Conservation (phyloP, 352 stramenopile species). For the Pythium oligandrum region DNA sequence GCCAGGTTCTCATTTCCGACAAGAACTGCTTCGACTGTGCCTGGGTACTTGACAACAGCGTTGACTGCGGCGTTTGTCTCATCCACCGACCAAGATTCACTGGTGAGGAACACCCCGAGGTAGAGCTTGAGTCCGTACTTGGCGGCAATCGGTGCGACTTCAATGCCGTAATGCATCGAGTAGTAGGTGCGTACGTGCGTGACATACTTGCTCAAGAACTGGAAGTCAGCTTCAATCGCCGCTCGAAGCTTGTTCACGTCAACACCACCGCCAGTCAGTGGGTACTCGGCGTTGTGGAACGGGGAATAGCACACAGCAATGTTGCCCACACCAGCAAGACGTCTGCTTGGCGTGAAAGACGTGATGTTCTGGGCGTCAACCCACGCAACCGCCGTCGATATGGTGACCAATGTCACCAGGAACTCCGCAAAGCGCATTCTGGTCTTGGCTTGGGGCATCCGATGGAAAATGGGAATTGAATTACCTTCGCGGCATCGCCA, state of each 20-base stretch:
- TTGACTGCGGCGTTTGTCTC: constrained; percentile 37
- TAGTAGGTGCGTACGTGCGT: constrained; percentile 29
- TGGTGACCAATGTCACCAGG: no score
- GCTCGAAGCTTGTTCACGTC: constrained; percentile 6
- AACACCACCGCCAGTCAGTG: constrained; percentile 18
- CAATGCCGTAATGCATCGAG: constrained; percentile 21
- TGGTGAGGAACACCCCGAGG: constrained; percentile 48
- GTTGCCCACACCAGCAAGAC: constrained; percentile 4
- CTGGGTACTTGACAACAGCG: constrained; percentile 37
- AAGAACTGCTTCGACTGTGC: constrained; percentile 37
- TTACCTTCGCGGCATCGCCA: no score
- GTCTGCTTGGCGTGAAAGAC: no score
- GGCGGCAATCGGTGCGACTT: constrained; percentile 32
- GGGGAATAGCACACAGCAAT: constrained; percentile 49
- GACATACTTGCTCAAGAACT: constrained; percentile 11
- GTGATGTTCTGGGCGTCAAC: no score
- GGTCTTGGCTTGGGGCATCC: no score
- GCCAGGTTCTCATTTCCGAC: constrained; percentile 40
- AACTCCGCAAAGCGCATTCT: no score
- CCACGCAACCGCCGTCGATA: no score
- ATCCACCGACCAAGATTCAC: constrained; percentile 29
- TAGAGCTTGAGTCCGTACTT: constrained; percentile 58
- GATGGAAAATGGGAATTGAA: no score
- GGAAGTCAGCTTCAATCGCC: constrained; percentile 4
- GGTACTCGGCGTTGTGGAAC: constrained; percentile 51